These are phyloP conservation scores for Phytophthora ohioensis DNA, from an alignment of 352 stramenopile species.

Conservation along the genomic window DNA sequence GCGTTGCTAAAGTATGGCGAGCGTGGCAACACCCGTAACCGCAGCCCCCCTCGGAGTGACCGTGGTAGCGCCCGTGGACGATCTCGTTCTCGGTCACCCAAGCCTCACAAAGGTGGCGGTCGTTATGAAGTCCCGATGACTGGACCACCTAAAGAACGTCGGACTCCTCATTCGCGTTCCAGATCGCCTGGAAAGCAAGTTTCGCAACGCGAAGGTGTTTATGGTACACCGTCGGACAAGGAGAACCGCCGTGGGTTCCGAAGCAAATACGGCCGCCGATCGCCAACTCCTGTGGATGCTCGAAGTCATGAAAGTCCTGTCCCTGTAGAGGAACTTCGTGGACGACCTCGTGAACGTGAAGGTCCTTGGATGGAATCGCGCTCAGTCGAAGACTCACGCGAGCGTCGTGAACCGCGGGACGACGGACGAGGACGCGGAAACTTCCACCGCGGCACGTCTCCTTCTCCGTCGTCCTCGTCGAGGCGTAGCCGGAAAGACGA, in stretches of 20 bases:
- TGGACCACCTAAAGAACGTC: slow-evolving; percentile 28
- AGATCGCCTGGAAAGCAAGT: slow-evolving; percentile 43
- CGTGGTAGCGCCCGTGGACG: slow-evolving; percentile 31
- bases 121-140: slow-evolving; percentile 17
- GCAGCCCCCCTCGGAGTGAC: slow-evolving; percentile 38
- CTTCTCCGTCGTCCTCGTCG: slow-evolving; percentile 34
- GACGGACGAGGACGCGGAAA: slow-evolving; percentile 24
- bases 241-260: slow-evolving; percentile 41
- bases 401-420: slow-evolving; percentile 26
- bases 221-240: slow-evolving; percentile 33
- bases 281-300: slow-evolving; percentile 31
- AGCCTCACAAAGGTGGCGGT: slow-evolving; percentile 14
- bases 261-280: slow-evolving; percentile 31
- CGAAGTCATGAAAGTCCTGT: slow-evolving; percentile 25
- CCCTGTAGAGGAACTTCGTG: slow-evolving; percentile 40
- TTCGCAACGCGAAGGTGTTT: slow-evolving; percentile 23
- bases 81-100: slow-evolving; percentile 47
- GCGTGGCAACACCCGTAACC: slow-evolving; percentile 27
- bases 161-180: slow-evolving; percentile 37
- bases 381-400: slow-evolving; percentile 22
- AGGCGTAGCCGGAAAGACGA: slow-evolving; percentile 37
- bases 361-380: slow-evolving; percentile 30
- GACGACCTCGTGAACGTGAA: slow-evolving; percentile 43
- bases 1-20: slow-evolving; percentile 39
- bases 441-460: slow-evolving; percentile 20